These are phyloP conservation scores for Mortierella sp. DNA, from an alignment of 371 early-diverging fungal species.

Conservation along the genomic window DNA sequence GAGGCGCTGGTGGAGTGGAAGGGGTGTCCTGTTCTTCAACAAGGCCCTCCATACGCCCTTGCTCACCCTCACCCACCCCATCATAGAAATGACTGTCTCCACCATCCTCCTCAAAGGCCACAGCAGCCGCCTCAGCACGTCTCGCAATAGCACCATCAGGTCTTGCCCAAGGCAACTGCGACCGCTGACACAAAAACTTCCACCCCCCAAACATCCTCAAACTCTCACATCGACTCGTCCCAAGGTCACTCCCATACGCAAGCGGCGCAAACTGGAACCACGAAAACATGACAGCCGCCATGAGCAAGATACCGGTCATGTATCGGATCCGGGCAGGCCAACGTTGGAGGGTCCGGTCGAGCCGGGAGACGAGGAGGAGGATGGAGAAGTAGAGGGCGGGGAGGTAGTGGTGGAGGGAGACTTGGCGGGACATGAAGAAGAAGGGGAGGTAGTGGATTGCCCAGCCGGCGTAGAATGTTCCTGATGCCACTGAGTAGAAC, in stretches of 20 bases:
- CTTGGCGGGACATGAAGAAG: slow-evolving; percentile 92
- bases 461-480: slow-evolving; percentile 91
- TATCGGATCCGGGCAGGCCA: slow-evolving; percentile 32
- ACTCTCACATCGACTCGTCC: slow-evolving; percentile 20
- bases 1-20: neutral
- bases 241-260: slow-evolving; percentile 76
- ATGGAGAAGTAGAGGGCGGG: slow-evolving; percentile 92
- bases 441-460: slow-evolving; percentile 94
- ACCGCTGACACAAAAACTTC: slow-evolving; percentile 38
- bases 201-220: slow-evolving; percentile 31
- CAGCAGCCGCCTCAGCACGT: neutral
- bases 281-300: slow-evolving; percentile 62
- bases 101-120: slow-evolving; percentile 12
- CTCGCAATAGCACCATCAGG: slow-evolving; percentile 10
- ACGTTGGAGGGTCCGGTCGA: slow-evolving; percentile 64
- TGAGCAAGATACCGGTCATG: slow-evolving; percentile 48
- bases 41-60: neutral
- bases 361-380: slow-evolving; percentile 76
- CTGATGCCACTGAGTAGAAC: slow-evolving; percentile 73
- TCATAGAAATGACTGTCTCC: no score
- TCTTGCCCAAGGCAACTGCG: slow-evolving; percentile 22
- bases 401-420: slow-evolving; percentile 98
- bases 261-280: slow-evolving; percentile 82
- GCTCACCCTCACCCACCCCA: neutral
- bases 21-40: slow-evolving; percentile 4